These are phyloP conservation scores for Mycena sanguinolenta DNA, from an alignment of 768 basidiomycete genomes.

Conservation along the genomic window DNA sequence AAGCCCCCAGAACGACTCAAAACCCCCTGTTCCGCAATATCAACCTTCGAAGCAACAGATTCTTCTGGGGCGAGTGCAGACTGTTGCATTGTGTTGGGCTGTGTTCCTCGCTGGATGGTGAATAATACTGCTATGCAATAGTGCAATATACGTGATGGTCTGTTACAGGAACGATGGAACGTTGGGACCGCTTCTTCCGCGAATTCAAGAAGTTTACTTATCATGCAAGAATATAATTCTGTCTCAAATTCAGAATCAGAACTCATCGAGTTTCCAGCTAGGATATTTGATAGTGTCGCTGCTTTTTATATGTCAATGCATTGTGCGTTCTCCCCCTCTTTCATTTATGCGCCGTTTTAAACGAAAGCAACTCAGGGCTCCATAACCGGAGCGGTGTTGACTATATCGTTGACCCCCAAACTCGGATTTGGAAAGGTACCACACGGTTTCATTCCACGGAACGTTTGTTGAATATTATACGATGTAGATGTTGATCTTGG, in stretches of 20 bases:
- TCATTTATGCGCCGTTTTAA: neutral
- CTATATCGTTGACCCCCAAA: conserved; percentile 61
- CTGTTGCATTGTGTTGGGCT: conserved; percentile 22
- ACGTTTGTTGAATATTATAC: conserved; percentile 19
- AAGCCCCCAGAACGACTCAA: neutral
- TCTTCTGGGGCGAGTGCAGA: conserved; percentile 22
- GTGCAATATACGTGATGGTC: neutral
- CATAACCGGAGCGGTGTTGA: conserved; percentile 59
- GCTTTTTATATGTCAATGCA: conserved; percentile 56
- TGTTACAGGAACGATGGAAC: conserved; percentile 33
- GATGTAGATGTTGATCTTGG: conserved; percentile 38
- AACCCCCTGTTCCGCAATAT: neutral
- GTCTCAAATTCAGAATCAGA: neutral
- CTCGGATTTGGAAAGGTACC: conserved; percentile 63
- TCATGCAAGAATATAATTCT: conserved; percentile 19
- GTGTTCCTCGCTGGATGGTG: conserved; percentile 33
- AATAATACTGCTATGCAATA: neutral
- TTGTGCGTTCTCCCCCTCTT: conserved; percentile 39
- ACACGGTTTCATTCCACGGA: neutral
- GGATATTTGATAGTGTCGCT: conserved; percentile 65
- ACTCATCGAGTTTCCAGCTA: conserved; percentile 45
- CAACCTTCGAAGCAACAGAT: conserved; percentile 21
- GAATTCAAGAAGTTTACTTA: conserved; percentile 38
- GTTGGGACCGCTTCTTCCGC: conserved; percentile 33
- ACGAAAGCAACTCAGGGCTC: conserved; percentile 55